phyloP scores from a whole-genome alignment of 208 protist genomes.

The Baffinella frigidus region DNA sequence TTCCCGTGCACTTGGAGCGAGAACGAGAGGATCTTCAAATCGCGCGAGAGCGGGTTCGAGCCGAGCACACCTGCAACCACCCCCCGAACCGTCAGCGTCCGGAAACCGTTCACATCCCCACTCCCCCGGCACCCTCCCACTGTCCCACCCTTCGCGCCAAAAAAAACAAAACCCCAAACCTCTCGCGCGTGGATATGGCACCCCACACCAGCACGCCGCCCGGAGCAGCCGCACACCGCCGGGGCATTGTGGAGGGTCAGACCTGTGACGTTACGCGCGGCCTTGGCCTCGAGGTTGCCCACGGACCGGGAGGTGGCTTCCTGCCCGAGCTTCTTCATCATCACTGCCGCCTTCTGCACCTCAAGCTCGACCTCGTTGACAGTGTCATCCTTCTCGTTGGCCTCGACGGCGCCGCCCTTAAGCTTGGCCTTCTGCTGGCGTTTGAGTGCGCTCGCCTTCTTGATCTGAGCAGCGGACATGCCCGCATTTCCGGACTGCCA shows the following conservation, averaged over 20 bases:
- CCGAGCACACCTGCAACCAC: conserved; percentile 31
- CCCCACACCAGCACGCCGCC: background rate
- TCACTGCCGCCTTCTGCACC: background rate
- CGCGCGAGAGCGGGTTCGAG: conserved; percentile 42
- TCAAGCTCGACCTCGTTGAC: background rate
- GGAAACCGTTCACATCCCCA: background rate
- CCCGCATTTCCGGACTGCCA: no score
- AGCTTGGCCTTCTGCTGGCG: conserved; percentile 11
- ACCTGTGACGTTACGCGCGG: conserved; percentile 43
- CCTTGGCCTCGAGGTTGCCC: background rate
- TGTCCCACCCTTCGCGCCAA: background rate
- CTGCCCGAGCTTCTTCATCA: background rate
- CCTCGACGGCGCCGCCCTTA: conserved; percentile 1
- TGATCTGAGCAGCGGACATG: no score
- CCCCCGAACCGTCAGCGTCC: background rate
- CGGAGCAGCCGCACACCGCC: background rate
- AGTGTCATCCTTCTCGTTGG: background rate
- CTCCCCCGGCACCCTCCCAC: background rate
- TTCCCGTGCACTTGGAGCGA: conserved; percentile 52
- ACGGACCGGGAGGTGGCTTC: conserved; percentile 11
- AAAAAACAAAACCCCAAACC: no score
- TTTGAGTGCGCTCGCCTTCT: no score
- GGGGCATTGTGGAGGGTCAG: background rate
- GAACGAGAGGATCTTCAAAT: conserved; percentile 64
- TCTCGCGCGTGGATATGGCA: background rate